Evolutionary conservation across 2,329 filamentous ascomycete species (phyloP).

Genomic region (Zymoseptoria pseudotritici): DNA sequence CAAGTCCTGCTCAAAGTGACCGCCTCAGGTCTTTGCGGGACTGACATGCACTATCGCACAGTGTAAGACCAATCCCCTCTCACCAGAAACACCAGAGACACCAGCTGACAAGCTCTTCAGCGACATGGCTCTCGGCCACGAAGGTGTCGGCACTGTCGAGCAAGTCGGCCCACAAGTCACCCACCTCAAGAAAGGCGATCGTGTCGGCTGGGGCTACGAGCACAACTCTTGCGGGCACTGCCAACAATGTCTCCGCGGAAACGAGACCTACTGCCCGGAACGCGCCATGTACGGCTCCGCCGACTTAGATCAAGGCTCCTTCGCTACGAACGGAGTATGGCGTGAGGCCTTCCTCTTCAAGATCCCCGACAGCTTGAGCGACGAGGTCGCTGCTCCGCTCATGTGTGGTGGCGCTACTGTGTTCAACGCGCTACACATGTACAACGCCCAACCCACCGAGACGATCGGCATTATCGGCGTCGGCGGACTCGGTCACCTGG

Average conservation of each 20-base stretch:
- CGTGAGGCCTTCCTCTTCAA: constrained; percentile 42
- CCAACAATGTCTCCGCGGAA: constrained; percentile 38
- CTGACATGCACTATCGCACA: constrained; percentile 34
- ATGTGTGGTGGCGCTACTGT: constrained; percentile 32
- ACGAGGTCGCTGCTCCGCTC: constrained; percentile 42
- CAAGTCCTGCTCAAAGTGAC: constrained; percentile 58
- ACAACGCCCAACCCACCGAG: constrained; percentile 39
- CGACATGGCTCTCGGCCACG: constrained; percentile 47
- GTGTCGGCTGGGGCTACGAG: constrained; percentile 46
- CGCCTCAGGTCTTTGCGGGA: constrained; percentile 61
- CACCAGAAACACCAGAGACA: not conserved
- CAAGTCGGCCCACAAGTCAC: constrained; percentile 40
- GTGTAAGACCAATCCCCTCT: not conserved
- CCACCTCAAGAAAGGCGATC: constrained; percentile 44
- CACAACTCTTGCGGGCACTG: constrained; percentile 41
- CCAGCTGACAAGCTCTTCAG: not conserved
- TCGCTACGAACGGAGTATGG: constrained; percentile 42
- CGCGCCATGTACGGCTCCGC: constrained; percentile 38
- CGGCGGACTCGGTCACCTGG: constrained; percentile 61
- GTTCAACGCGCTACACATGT: constrained; percentile 41
- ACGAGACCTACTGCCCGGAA: constrained; percentile 39
- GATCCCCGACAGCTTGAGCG: constrained; percentile 38
- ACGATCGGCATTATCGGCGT: constrained; percentile 64
- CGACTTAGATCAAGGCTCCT: constrained; percentile 42
- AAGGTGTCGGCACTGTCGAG: constrained; percentile 48